Evolutionary conservation across 805 yeast species (phyloP).

Genomic region (Candida montana): DNA sequence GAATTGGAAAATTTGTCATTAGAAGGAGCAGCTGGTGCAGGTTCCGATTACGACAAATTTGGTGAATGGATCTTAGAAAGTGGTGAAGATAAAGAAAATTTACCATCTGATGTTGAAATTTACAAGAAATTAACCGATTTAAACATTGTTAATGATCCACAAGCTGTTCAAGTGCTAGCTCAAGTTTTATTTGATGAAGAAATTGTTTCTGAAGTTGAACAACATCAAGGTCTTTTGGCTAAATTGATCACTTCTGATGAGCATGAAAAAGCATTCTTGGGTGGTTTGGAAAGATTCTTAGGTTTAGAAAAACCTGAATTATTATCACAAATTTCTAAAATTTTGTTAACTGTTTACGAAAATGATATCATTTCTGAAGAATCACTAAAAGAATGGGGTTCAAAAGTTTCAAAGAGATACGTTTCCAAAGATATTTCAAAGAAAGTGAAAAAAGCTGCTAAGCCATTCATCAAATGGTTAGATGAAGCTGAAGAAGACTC

Average conservation of each 20-base stretch:
- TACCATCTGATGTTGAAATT: constrained; percentile 84
- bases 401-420: constrained; percentile 86
- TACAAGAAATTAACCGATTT: constrained; percentile 83
- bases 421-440: constrained; percentile 89
- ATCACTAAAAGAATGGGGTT: constrained; percentile 76
- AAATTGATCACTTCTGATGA: constrained; percentile 65
- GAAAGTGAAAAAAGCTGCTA: constrained; percentile 93
- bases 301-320: constrained; percentile 76
- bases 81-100: constrained; percentile 48
- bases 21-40: constrained; percentile 36
- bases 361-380: constrained; percentile 83
- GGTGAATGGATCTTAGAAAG: constrained; percentile 80
- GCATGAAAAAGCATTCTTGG: constrained; percentile 84
- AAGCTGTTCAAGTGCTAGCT: constrained; percentile 85
- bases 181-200: constrained; percentile 82
- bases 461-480: constrained; percentile 92
- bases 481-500: constrained; percentile 84
- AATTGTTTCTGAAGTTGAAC: constrained; percentile 63
- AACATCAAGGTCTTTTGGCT: constrained; percentile 76
- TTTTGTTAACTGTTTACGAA: constrained; percentile 76
- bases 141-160: constrained; percentile 63
- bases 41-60: constrained; percentile 58
- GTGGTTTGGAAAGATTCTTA: constrained; percentile 91
- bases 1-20: constrained; percentile 67
- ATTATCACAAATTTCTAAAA: constrained; percentile 71